Evolutionary conservation across 305 asterid species (phyloP).

Genomic region (Fraxinus dipetala): DNA sequence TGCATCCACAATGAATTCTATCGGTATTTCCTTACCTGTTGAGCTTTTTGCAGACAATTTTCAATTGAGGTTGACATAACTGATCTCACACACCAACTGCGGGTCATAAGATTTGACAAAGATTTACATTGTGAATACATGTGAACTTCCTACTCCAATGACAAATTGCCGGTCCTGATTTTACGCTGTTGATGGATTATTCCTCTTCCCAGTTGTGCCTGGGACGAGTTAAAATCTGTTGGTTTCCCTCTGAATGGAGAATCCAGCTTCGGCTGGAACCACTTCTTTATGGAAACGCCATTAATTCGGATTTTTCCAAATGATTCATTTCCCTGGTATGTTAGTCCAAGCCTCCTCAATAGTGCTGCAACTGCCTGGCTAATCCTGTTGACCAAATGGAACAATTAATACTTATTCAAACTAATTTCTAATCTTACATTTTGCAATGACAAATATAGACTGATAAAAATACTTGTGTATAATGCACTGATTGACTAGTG

Average conservation of each 20-base stretch:
- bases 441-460: neutral
- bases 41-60: neutral
- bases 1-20: neutral
- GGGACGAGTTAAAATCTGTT: conserved; percentile 39
- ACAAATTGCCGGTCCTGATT: conserved; percentile 68
- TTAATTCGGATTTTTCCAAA: conserved; percentile 74
- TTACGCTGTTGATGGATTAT: conserved; percentile 67
- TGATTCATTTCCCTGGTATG: conserved; percentile 80
- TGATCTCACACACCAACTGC: neutral
- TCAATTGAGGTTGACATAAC: neutral
- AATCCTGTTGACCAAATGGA: conserved; percentile 54
- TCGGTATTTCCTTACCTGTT: neutral
- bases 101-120: neutral
- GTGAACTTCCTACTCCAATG: conserved; percentile 43
- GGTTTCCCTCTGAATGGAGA: conserved; percentile 46
- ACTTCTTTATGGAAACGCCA: conserved; percentile 63
- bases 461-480: neutral
- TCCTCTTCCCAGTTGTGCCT: conserved; percentile 58
- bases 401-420: conserved; percentile 15
- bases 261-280: conserved; percentile 77
- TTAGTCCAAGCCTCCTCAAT: conserved; percentile 76
- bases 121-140: neutral
- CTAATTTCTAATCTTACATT: neutral
- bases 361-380: conserved; percentile 74
- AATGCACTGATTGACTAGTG: neutral